Conservation (phyloP, 2,329 filamentous ascomycete genomes). For the Cordyceps pruinosa region DNA sequence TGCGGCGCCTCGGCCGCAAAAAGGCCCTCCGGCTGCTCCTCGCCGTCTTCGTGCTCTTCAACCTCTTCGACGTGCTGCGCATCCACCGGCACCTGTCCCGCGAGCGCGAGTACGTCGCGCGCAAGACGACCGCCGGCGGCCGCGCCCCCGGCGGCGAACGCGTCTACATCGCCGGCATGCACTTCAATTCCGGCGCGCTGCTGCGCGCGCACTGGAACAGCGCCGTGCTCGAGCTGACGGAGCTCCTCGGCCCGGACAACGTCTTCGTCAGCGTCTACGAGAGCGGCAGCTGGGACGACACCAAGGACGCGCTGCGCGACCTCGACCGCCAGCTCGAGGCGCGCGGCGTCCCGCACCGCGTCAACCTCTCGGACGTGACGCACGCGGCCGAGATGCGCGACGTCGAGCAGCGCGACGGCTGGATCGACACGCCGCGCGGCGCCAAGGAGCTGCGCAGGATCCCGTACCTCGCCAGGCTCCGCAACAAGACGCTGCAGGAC, state of each 20-base stretch:
- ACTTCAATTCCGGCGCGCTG: slow-evolving; percentile 59
- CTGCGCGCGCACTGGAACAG: slow-evolving; percentile 56
- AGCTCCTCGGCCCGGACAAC: slow-evolving; percentile 53
- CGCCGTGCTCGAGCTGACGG: slow-evolving; percentile 50
- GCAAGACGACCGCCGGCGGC: slow-evolving; percentile 20
- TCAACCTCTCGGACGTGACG: slow-evolving; percentile 52
- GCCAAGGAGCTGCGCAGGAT: slow-evolving; percentile 56
- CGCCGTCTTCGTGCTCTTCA: slow-evolving; percentile 29
- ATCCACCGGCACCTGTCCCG: slow-evolving; percentile 28
- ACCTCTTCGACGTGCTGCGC: slow-evolving; percentile 33
- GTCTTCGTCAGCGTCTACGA: slow-evolving; percentile 63
- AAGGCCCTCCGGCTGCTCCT: slow-evolving; percentile 28
- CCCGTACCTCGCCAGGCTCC: slow-evolving; percentile 57
- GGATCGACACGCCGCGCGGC: slow-evolving; percentile 53
- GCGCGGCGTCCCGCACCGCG: slow-evolving; percentile 45
- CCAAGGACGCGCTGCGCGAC: slow-evolving; percentile 52
- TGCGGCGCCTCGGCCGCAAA: slow-evolving; percentile 32
- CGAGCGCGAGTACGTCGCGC: slow-evolving; percentile 19
- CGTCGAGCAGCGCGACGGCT: slow-evolving; percentile 42
- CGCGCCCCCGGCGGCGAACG: slow-evolving; percentile 27
- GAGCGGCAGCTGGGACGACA: slow-evolving; percentile 63
- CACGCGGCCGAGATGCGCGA: slow-evolving; percentile 48
- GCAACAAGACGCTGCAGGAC: slow-evolving; percentile 58
- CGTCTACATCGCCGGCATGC: slow-evolving; percentile 63
- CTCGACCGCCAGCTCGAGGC: slow-evolving; percentile 48